Evolutionary conservation across 1,284 basidiomycete species (phyloP).

Genomic region (Mrakiaceae sp.): DNA sequence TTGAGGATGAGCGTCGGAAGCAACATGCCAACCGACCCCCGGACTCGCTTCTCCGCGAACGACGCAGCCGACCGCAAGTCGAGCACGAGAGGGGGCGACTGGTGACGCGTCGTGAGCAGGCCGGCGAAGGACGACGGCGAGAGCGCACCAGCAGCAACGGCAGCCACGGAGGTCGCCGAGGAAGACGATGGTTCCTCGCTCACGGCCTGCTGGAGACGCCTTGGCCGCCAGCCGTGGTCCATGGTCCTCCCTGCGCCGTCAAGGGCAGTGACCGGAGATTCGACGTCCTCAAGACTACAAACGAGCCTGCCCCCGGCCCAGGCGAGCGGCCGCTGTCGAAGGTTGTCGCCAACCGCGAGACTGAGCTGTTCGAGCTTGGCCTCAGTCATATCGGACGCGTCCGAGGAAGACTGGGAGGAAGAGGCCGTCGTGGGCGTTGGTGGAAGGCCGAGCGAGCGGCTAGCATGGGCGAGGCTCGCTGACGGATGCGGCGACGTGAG

Average conservation of each 20-base stretch:
- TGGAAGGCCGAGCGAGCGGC: no score
- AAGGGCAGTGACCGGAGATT: no score
- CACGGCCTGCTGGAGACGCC: no score
- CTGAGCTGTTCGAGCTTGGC: slow-evolving; percentile 1
- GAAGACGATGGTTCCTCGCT: no score
- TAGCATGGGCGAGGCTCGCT: no score
- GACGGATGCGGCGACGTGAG: no score
- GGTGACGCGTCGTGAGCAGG: not conserved
- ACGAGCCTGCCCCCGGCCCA: no score
- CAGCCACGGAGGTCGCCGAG: no score
- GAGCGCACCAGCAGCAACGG: not conserved
- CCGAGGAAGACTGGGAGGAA: not conserved
- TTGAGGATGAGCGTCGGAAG: slow-evolving; percentile 77
- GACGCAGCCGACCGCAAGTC: slow-evolving; percentile 61
- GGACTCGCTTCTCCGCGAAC: slow-evolving; percentile 52
- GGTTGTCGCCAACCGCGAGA: not conserved
- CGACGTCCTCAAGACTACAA: no score
- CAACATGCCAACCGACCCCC: slow-evolving; percentile 61
- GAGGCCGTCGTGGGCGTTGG: no score
- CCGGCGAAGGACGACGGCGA: not conserved
- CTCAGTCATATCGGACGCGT: slow-evolving; percentile 5
- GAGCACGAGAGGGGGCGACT: slow-evolving; percentile 43
- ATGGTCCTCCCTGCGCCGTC: not conserved
- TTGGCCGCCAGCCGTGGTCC: not conserved
- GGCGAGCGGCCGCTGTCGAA: not conserved